Evolutionary conservation across 768 basidiomycete genomes (phyloP).

Genomic region (Russula abietina): DNA sequence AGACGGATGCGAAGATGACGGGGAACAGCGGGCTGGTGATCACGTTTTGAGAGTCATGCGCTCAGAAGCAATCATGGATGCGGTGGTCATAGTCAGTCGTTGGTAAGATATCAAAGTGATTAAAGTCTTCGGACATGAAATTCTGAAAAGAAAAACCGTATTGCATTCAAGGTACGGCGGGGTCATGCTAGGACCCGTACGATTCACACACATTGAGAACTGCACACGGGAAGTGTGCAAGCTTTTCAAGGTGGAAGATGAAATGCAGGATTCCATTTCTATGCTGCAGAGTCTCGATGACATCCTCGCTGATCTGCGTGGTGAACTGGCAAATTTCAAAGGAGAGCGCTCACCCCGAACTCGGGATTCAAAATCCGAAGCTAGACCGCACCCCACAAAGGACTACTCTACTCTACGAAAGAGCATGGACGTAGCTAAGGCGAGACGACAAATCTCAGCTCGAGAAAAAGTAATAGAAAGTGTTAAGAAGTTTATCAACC

Average conservation of each 20-base stretch:
- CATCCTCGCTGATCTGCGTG: conserved; percentile 50
- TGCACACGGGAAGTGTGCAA: conserved; percentile 72
- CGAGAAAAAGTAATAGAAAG: conserved; percentile 62
- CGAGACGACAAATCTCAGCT: conserved; percentile 59
- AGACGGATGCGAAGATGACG: conserved; percentile 66
- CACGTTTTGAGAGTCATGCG: conserved; percentile 64
- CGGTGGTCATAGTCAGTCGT: conserved; percentile 71
- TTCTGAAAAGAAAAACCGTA: not conserved
- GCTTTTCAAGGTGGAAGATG: conserved; percentile 59
- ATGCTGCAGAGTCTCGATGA: conserved; percentile 57
- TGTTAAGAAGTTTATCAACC: conserved; percentile 51
- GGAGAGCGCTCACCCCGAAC: not conserved
- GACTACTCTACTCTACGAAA: conserved; percentile 44
- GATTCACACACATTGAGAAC: conserved; percentile 73
- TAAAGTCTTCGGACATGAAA: not conserved
- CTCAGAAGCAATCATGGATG: conserved; percentile 64
- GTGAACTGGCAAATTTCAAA: conserved; percentile 36
- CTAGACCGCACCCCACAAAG: conserved; percentile 21
- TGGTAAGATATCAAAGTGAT: conserved; percentile 43
- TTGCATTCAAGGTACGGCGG: conserved; percentile 62
- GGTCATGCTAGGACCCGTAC: conserved; percentile 63
- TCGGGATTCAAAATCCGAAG: not conserved
- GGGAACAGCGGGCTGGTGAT: conserved; percentile 65
- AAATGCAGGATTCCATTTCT: conserved; percentile 54
- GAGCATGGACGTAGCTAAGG: conserved; percentile 51